Evolutionary conservation across 129 eudicot species (phyloP).

Genomic region (Ambrosia artemisiifolia): DNA sequence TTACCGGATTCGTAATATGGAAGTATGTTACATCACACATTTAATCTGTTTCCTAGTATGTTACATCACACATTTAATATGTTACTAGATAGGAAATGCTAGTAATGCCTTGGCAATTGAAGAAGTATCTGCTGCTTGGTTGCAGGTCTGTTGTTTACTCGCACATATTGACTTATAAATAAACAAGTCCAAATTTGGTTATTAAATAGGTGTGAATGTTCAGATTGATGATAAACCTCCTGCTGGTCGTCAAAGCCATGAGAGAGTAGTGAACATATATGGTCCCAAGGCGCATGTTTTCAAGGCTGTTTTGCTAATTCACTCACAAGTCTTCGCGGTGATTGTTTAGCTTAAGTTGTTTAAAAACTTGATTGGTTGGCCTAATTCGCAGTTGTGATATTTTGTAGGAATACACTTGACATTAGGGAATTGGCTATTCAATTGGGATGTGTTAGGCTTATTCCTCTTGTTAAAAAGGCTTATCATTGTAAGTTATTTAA

Average conservation of each 20-base stretch:
- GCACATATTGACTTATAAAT: neutral
- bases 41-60: neutral
- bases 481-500: conserved; percentile 65
- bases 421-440: conserved; percentile 81
- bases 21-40: conserved; percentile 8
- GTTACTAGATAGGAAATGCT: too few relatives aligned
- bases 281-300: conserved; percentile 22
- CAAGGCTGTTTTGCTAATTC: conserved; percentile 12
- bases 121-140: conserved; percentile 17
- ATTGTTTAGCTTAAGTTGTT: conserved; percentile 10
- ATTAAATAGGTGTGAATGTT: neutral
- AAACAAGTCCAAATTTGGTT: neutral
- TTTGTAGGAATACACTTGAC: conserved; percentile 69
- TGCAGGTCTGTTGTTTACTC: conserved; percentile 10
- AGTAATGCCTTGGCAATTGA: conserved; percentile 2
- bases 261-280: conserved; percentile 16
- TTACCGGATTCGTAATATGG: conserved; percentile 20
- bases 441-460: conserved; percentile 87
- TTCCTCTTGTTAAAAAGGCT: conserved; percentile 72
- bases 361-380: neutral
- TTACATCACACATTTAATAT: too few relatives aligned
- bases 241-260: conserved; percentile 13
- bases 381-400: neutral
- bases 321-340: conserved; percentile 15
- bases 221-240: conserved; percentile 13